Evolutionary conservation across 2,329 filamentous ascomycete species (phyloP).

Genomic region (Cladophialophora exuberans): DNA sequence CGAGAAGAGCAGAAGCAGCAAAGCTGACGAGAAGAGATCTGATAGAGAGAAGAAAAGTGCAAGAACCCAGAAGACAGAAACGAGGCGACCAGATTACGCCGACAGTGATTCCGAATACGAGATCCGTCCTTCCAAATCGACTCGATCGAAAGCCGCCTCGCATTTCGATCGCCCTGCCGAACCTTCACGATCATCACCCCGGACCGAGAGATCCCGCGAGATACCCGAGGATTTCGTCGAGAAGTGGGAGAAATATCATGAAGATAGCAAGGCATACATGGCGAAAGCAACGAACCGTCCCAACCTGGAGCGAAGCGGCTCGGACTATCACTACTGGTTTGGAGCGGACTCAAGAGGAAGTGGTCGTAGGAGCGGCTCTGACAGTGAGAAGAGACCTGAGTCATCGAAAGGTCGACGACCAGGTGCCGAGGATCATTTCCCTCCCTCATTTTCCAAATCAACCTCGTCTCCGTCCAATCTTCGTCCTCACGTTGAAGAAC

Average conservation of each 20-base stretch:
- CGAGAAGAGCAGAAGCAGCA: constrained; percentile 25
- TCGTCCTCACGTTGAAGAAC: constrained; percentile 28
- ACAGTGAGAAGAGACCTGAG: constrained; percentile 35
- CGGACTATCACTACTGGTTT: constrained; percentile 26
- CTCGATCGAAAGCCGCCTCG: constrained; percentile 25
- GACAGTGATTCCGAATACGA: constrained; percentile 40
- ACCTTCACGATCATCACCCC: constrained; percentile 23
- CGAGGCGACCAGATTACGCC: constrained; percentile 36
- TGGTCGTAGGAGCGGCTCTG: constrained; percentile 32
- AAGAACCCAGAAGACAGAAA: constrained; percentile 43
- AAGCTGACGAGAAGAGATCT: constrained; percentile 43
- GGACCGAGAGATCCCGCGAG: constrained; percentile 33
- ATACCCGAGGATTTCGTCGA: constrained; percentile 25
- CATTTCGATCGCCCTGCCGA: constrained; percentile 19
- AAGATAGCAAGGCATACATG: constrained; percentile 45
- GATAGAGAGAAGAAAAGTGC: constrained; percentile 49
- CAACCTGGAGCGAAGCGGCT: constrained; percentile 17
- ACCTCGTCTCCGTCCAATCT: constrained; percentile 38
- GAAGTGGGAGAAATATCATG: constrained; percentile 41
- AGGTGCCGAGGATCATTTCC: constrained; percentile 35
- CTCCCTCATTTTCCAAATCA: constrained; percentile 39
- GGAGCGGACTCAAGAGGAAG: constrained; percentile 9
- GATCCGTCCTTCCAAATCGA: constrained; percentile 24
- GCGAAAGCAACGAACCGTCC: constrained; percentile 27
- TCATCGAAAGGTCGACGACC: constrained; percentile 41